phyloP scores from a whole-genome alignment of 2,329 filamentous ascomycete genomes.

The Ceratocystis diversiconidia region DNA sequence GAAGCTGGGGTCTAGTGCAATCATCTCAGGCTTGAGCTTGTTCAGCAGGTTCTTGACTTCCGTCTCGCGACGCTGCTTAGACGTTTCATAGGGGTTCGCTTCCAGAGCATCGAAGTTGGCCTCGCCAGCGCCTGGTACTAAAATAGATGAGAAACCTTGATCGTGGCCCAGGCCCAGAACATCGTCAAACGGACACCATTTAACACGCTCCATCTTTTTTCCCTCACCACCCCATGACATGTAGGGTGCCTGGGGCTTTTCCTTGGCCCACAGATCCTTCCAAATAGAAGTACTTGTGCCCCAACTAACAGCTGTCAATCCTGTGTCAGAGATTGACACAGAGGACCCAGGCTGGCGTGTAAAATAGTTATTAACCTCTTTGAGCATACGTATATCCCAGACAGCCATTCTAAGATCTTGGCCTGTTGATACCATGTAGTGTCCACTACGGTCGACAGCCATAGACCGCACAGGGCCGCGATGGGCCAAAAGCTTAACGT shows the following conservation, averaged over 20 bases:
- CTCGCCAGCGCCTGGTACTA: conserved; percentile 90
- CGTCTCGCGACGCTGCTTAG: conserved; percentile 79
- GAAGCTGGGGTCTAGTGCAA: conserved; percentile 82
- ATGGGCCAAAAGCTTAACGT: conserved; percentile 86
- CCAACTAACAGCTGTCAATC: conserved; percentile 79
- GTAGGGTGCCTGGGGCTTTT: conserved; percentile 76
- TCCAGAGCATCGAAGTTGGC: conserved; percentile 92
- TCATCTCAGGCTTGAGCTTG: conserved; percentile 95
- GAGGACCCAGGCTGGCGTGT: conserved; percentile 70
- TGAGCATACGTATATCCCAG: conserved; percentile 91
- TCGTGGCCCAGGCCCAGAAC: conserved; percentile 74
- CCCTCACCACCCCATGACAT: conserved; percentile 87
- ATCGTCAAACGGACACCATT: conserved; percentile 93
- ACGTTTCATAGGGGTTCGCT: conserved; percentile 86
- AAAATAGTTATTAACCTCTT: conserved; percentile 79
- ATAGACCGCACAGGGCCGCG: conserved; percentile 74
- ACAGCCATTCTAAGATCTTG: conserved; percentile 87
- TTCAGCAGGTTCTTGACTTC: conserved; percentile 84
- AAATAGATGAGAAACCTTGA: conserved; percentile 73
- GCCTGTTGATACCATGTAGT: conserved; percentile 89
- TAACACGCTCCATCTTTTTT: conserved; percentile 61
- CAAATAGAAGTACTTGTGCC: conserved; percentile 81
- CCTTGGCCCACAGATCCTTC: conserved; percentile 75
- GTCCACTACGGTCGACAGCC: conserved; percentile 74
- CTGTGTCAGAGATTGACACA: conserved; percentile 76